These are phyloP conservation scores for Hemerocallis citrina DNA, from an alignment of 106 monocot genomes.

Conservation along the genomic window DNA sequence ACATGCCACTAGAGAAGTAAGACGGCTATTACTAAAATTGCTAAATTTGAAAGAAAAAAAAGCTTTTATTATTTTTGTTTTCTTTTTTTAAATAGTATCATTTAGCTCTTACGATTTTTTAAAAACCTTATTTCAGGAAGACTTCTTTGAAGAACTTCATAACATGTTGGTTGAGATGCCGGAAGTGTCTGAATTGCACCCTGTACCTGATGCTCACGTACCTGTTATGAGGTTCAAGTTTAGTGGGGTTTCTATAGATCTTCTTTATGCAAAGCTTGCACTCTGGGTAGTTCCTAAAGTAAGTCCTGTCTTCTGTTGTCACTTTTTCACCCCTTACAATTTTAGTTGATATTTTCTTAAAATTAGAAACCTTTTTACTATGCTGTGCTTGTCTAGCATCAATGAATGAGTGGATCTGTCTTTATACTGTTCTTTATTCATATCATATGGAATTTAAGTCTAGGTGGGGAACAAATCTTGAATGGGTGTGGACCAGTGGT, in stretches of 20 bases:
- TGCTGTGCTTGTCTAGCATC: too few relatives aligned
- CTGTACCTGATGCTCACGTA: slow-evolving; percentile 97
- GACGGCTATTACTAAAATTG: neutral
- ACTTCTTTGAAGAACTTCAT: slow-evolving; percentile 79
- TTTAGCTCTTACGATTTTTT: neutral
- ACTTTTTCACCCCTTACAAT: too few relatives aligned
- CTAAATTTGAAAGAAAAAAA: too few relatives aligned
- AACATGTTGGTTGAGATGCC: slow-evolving; percentile 81
- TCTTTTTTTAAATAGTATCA: neutral
- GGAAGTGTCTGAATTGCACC: slow-evolving; percentile 88
- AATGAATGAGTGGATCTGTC: too few relatives aligned
- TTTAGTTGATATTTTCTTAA: too few relatives aligned
- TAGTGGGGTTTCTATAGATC: slow-evolving; percentile 90
- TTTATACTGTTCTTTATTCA: too few relatives aligned
- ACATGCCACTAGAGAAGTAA: slow-evolving; percentile 88
- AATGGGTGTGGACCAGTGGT: too few relatives aligned
- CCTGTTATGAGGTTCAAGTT: slow-evolving; percentile 90
- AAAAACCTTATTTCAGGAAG: slow-evolving; percentile 54
- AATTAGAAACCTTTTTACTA: too few relatives aligned
- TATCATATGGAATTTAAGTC: too few relatives aligned
- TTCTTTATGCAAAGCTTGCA: slow-evolving; percentile 84
- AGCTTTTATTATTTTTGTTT: neutral
- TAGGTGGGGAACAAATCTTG: too few relatives aligned
- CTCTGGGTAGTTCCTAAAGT: slow-evolving; percentile 93
- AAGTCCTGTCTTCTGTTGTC: slow-evolving; percentile 17